Evolutionary conservation across 148 eudicot species (phyloP).

Genomic region (Salicornia ramosissima): DNA sequence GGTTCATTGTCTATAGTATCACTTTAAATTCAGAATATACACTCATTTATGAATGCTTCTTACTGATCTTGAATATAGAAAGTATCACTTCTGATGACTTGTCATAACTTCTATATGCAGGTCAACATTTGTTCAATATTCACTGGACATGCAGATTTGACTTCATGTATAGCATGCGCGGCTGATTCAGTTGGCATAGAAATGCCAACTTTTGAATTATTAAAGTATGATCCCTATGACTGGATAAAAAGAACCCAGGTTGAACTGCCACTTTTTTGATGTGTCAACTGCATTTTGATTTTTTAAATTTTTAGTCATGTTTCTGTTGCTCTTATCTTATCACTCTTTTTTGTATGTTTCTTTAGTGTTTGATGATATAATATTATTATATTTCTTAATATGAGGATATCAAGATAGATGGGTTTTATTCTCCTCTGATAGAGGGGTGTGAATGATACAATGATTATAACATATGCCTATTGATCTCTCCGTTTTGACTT

Average conservation of each 20-base stretch:
- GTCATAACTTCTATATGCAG: constrained; percentile 35
- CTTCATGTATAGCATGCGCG: constrained; percentile 60
- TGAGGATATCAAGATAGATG: too few relatives aligned
- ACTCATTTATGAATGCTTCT: not conserved
- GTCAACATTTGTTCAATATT: constrained; percentile 71
- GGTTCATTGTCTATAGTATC: not conserved
- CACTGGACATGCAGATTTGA: constrained; percentile 52
- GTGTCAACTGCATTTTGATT: not conserved
- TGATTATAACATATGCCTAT: too few relatives aligned
- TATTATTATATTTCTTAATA: too few relatives aligned
- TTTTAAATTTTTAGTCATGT: not conserved
- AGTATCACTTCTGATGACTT: too few relatives aligned
- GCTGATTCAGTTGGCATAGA: constrained; percentile 84
- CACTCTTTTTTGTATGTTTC: not conserved
- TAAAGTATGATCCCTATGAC: constrained; percentile 63
- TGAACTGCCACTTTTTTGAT: constrained; percentile 8
- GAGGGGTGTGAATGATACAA: too few relatives aligned
- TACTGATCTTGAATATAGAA: not conserved
- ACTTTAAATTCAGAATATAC: not conserved
- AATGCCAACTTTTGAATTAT: constrained; percentile 60
- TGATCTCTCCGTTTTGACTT: too few relatives aligned
- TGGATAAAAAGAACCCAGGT: constrained; percentile 90
- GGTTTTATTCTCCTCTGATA: too few relatives aligned
- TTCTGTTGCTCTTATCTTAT: not conserved
- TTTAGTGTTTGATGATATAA: not conserved